A percentile compares a stretch with the other conserved stretches of the same genome.
Evolutionary conservation across 75 land plant genomes (phyloP).

Genomic region (Cupressus sempervirens): DNA sequence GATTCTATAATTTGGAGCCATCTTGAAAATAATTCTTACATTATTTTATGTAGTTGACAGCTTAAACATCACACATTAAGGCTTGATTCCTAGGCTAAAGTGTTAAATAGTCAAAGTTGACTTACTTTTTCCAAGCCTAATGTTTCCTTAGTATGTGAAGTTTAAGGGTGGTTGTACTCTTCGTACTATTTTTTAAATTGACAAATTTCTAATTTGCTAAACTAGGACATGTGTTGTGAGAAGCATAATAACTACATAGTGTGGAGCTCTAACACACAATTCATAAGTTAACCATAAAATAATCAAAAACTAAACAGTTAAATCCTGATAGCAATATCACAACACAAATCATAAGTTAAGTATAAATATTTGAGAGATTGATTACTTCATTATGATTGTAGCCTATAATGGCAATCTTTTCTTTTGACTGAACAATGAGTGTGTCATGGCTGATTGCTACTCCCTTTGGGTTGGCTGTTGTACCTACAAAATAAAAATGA

Average conservation of each 20-base stretch:
- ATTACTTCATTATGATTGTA: constrained; percentile 87
- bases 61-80: too few species aligned
- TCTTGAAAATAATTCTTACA: not conserved
- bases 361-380: constrained; percentile 15
- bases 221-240: not conserved
- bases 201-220: not conserved
- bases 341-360: too few species aligned
- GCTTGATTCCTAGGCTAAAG: too few species aligned
- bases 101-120: too few species aligned
- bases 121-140: too few species aligned
- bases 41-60: not conserved
- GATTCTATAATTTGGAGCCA: not conserved
- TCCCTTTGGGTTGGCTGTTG: constrained; percentile 91
- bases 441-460: constrained; percentile 75
- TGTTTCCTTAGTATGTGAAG: too few species aligned
- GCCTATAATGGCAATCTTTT: constrained; percentile 77
- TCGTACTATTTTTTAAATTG: not conserved
- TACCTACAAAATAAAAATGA: constrained; percentile 49
- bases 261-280: not conserved
- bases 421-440: constrained; percentile 74
- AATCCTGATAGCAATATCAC: too few species aligned
- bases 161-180: too few species aligned
- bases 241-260: not conserved
- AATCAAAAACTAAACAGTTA: too few species aligned
- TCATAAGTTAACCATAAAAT: too few species aligned